Base-by-base conservation (phyloP, 2,329 filamentous ascomycete genomes). In the Claviceps purpurea region DNA sequence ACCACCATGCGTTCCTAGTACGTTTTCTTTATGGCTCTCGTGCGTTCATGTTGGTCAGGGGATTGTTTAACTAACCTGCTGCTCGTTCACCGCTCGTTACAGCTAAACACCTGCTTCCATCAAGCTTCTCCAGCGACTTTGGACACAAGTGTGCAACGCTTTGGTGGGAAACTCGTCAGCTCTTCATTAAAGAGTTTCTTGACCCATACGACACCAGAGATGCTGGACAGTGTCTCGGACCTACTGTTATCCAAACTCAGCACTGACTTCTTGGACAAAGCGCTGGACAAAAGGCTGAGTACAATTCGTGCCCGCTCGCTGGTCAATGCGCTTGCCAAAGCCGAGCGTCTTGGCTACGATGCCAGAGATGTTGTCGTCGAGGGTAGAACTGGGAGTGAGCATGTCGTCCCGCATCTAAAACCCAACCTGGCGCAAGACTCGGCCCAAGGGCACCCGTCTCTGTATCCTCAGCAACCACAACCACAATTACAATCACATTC, bases 341-440 rank as follows among this genome's bases (percentile, higher is more conserved):
- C 77, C 1, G 75, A 79, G 57, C 74, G 78, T 2, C 69, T 81
- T 0, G 78, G 78, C 2, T 81, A 81, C 52, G 72, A 78, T 49
- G 65, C 68, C 0, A 64, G 66, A 37, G 78, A 81, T 51, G 66
- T 76, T 3, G 64, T 78, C 13, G 70, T 73, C 37, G 71, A 74
- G 49, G 64, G 54, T 41, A 62, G 53, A 11, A 55, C 58, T 40
- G 57, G 59, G 13, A 50, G 30, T 37, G 71, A 73, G 54, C 64
- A 62, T 26, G 67, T 72, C 18, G 67, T 73, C 22, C 66, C 68
- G 2, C 63, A 64, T 5, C 30, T 60, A 30, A 48, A 46, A 3
- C 58, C 42, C 50, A 56, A 42, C 34, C 56, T 26, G 30, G 56
- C n/a, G 42, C 55, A 56, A 40, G 47, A 44, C 5, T 50, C 46